Evolutionary conservation across 345 rosid species (phyloP).

Genomic region (Linum usitatissimum): DNA sequence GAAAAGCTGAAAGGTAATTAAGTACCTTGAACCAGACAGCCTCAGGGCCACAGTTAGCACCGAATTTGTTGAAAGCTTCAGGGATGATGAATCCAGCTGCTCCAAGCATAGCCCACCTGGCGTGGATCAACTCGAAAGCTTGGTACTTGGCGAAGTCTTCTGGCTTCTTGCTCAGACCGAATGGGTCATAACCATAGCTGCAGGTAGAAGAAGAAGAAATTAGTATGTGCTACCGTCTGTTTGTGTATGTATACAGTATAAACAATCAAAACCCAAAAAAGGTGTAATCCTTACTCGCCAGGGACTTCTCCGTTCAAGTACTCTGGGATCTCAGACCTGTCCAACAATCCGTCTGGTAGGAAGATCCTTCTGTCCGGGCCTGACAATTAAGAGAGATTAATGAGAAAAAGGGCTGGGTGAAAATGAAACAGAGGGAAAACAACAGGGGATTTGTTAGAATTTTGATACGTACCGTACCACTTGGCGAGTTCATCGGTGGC

Average conservation of each 20-base stretch:
- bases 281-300: conserved; percentile 56
- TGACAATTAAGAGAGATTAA: conserved; percentile 7
- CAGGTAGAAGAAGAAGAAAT: conserved; percentile 2
- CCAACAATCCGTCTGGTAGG: conserved; percentile 91
- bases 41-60: conserved; percentile 98
- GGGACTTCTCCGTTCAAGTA: conserved; percentile 95
- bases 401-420: too few relatives aligned
- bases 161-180: conserved; percentile 92
- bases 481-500: conserved; percentile 75
- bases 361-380: conserved; percentile 97
- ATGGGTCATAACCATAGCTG: conserved; percentile 97
- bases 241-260: background rate
- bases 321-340: conserved; percentile 89
- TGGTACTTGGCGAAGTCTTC: conserved; percentile 90
- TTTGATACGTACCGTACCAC: conserved; percentile 77
- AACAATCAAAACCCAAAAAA: background rate
- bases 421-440: too few relatives aligned
- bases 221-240: too few relatives aligned
- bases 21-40: conserved; percentile 94
- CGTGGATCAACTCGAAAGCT: conserved; percentile 86
- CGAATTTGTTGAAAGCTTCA: conserved; percentile 89
- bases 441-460: too few relatives aligned
- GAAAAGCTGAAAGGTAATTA: background rate
- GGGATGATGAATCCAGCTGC: conserved; percentile 95
- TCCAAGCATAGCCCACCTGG: conserved; percentile 97